Percentiles rank a stretch among this genome's conserved stretches.
These are phyloP conservation scores for Coffea canephora DNA, from an alignment of 257 asterid genomes.

Conservation along the genomic window DNA sequence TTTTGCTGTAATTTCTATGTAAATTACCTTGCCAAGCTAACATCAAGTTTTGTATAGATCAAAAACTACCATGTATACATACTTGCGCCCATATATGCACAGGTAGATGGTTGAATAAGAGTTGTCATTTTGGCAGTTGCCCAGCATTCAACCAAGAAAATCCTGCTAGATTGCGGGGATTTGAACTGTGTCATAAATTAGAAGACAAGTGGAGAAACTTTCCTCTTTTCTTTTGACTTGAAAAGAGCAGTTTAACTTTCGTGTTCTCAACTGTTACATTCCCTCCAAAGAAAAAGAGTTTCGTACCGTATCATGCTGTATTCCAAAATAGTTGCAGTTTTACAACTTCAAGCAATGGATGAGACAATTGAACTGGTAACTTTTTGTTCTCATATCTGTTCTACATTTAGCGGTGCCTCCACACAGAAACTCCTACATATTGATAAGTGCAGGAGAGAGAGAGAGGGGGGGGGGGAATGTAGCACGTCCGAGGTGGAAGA, in stretches of 20 bases:
- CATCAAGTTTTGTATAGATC: not conserved
- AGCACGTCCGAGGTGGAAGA: too few relatives aligned
- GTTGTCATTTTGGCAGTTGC: not conserved
- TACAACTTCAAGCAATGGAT: not conserved
- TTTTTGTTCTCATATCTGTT: not conserved
- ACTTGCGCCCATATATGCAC: too few relatives aligned
- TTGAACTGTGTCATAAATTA: not conserved
- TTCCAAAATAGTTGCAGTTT: not conserved
- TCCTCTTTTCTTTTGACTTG: not conserved
- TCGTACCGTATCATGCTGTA: not conserved
- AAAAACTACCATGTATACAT: not conserved
- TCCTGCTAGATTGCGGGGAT: not conserved
- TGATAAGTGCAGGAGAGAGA: too few relatives aligned
- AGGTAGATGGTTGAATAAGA: not conserved
- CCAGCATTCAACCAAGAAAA: not conserved
- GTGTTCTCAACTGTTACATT: not conserved
- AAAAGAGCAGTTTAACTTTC: too few relatives aligned
- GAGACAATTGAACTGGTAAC: not conserved
- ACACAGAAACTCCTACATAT: too few relatives aligned
- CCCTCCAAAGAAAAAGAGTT: not conserved
- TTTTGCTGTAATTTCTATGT: not conserved
- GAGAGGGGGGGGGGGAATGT: too few relatives aligned
- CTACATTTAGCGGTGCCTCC: too few relatives aligned
- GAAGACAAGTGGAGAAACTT: not conserved
- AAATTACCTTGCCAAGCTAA: too few relatives aligned